phyloP scores from a whole-genome alignment of 305 asterid genomes.

The Coffea humblotiana region DNA sequence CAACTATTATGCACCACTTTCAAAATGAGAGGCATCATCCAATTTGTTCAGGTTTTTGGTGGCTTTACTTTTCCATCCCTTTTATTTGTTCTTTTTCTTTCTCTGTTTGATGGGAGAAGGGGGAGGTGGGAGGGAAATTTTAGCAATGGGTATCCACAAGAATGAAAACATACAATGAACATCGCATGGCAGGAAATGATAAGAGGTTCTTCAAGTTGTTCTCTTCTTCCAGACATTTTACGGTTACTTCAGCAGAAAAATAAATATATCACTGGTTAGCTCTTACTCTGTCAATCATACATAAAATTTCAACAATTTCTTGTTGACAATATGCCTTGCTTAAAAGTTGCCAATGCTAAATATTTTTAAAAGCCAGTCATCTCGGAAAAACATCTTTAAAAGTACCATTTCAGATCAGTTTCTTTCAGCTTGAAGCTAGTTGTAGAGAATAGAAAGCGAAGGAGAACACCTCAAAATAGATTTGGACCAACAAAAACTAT shows the following conservation, averaged over 20 bases:
- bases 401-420: background rate
- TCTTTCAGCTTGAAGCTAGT: background rate
- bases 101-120: background rate
- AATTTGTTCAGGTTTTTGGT: background rate
- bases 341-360: background rate
- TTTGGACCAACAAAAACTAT: background rate
- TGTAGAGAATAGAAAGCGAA: background rate
- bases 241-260: background rate
- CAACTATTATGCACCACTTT: background rate
- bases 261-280: background rate
- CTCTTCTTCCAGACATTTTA: background rate
- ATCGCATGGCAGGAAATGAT: background rate
- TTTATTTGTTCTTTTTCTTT: background rate
- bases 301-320: background rate
- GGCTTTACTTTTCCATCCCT: background rate
- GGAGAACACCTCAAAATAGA: background rate
- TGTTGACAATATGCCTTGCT: background rate
- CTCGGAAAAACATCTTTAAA: background rate
- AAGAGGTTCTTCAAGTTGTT: background rate
- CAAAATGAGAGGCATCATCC: background rate
- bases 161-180: background rate
- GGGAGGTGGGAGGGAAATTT: background rate
- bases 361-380: background rate
- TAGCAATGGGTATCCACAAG: background rate
- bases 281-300: background rate